Conservation (phyloP, 108 stramenopile genomes). For the Cyclotella distinguenda region DNA sequence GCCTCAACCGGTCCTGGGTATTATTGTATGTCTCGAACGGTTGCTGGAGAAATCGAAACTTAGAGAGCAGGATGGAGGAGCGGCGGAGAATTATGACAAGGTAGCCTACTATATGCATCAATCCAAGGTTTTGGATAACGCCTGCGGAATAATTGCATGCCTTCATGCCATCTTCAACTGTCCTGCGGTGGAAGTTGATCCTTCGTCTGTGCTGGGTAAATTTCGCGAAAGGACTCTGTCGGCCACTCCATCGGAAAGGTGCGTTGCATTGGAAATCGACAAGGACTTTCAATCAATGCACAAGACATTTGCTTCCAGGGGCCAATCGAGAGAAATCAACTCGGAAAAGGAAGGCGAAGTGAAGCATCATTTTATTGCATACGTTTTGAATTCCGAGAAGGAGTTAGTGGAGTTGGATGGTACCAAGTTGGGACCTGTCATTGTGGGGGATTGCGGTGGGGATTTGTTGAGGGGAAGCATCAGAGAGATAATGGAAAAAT, state of each 20-base stretch:
- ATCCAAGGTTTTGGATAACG: conserved; percentile 51
- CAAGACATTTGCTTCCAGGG: conserved; percentile 40
- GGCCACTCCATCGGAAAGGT: conserved; percentile 42
- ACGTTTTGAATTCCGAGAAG: conserved; percentile 38
- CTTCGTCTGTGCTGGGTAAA: conserved; percentile 29
- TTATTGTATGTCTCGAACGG: conserved; percentile 58
- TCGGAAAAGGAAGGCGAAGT: conserved; percentile 47
- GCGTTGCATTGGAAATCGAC: conserved; percentile 35
- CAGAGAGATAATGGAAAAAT: conserved; percentile 45
- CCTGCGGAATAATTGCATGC: conserved; percentile 65
- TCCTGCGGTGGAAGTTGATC: conserved; percentile 21
- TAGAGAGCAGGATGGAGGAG: conserved; percentile 35
- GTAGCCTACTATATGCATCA: conserved; percentile 61
- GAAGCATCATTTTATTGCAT: conserved; percentile 58
- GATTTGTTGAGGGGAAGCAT: conserved; percentile 50
- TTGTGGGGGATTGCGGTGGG: conserved; percentile 43
- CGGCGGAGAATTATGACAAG: conserved; percentile 35
- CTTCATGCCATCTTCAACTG: conserved; percentile 59
- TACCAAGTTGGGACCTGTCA: conserved; percentile 54
- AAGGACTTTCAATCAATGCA: conserved; percentile 50
- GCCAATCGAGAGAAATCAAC: conserved; percentile 48
- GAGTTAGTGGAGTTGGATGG: conserved; percentile 59
- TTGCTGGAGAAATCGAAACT: conserved; percentile 38
- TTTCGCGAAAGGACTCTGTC: conserved; percentile 18
- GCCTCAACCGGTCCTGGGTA: conserved; percentile 52